phyloP scores from a whole-genome alignment of 1,284 basidiomycete genomes.

The Leccinum olivaceoglutinosum region DNA sequence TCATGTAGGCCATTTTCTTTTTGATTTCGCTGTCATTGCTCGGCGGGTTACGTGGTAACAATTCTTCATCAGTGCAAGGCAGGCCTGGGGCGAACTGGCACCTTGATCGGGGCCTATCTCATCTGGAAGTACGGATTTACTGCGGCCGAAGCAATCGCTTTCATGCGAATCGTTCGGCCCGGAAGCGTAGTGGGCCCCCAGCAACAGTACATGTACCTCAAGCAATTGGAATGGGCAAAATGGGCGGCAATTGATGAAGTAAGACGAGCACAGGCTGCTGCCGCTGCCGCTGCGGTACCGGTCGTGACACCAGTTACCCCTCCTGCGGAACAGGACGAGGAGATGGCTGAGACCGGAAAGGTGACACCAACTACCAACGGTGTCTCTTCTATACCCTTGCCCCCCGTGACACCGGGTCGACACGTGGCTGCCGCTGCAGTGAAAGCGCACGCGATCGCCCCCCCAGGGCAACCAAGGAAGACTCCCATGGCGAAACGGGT shows the following conservation, averaged over 20 bases:
- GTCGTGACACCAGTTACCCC: constrained; percentile 76
- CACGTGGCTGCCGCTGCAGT: constrained; percentile 65
- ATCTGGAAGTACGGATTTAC: constrained; percentile 99
- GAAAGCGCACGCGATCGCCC: constrained; percentile 60
- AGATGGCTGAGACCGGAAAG: constrained; percentile 34
- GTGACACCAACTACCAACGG: constrained; percentile 35
- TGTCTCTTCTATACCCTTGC: constrained; percentile 38
- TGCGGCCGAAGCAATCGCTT: constrained; percentile 95
- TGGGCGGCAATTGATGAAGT: constrained; percentile 85
- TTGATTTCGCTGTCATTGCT: constrained; percentile 13
- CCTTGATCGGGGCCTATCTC: constrained; percentile 94
- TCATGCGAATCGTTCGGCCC: constrained; percentile 96
- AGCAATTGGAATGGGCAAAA: constrained; percentile 90
- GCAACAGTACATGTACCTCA: constrained; percentile 95
- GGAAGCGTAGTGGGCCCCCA: constrained; percentile 94
- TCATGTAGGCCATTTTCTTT: constrained; percentile 55
- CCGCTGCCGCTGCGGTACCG: constrained; percentile 36
- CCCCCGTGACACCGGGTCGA: constrained; percentile 73
- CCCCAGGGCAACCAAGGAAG: constrained; percentile 82
- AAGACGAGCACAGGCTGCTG: constrained; percentile 44
- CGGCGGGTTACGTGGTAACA: constrained; percentile 18
- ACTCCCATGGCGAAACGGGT: constrained; percentile 73
- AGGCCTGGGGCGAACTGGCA: constrained; percentile 89
- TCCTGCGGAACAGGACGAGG: constrained; percentile 66
- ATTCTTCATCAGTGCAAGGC: constrained; percentile 74